phyloP scores from a whole-genome alignment of 306 rosid species.

The Sphenostylis stenocarpa region DNA sequence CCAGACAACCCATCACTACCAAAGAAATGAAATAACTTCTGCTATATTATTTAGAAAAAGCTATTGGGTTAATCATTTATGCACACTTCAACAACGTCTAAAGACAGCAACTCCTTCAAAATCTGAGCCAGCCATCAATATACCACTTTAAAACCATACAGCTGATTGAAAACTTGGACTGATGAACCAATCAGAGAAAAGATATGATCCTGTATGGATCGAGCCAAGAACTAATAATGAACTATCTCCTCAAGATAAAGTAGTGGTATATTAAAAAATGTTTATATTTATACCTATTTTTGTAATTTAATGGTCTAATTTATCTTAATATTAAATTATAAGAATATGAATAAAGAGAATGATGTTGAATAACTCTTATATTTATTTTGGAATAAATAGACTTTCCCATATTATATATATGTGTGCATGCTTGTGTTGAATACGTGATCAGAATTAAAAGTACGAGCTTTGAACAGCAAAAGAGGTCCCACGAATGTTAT shows the following conservation, averaged over 20 bases:
- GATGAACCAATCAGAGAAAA: background rate
- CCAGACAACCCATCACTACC: background rate
- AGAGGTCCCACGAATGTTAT: constrained; percentile 31
- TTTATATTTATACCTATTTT: no score
- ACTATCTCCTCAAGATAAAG: background rate
- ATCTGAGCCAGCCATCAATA: background rate
- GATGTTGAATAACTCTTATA: no score
- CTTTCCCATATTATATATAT: no score
- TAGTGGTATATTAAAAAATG: background rate
- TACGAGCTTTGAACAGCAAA: background rate
- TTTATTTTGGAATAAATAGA: no score
- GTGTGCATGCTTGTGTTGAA: background rate
- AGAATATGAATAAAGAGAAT: no score
- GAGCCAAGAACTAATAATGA: background rate
- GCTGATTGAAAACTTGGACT: background rate
- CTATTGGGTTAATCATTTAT: background rate
- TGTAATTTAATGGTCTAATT: no score
- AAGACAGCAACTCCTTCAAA: background rate
- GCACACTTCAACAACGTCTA: background rate
- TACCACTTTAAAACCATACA: background rate
- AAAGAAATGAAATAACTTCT: background rate
- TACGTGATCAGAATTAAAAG: background rate
- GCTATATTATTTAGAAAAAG: background rate
- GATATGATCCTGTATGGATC: background rate
- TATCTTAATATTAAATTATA: no score